These are phyloP conservation scores for Orobanche coerulescens DNA, from an alignment of 257 asterid species.

Conservation along the genomic window DNA sequence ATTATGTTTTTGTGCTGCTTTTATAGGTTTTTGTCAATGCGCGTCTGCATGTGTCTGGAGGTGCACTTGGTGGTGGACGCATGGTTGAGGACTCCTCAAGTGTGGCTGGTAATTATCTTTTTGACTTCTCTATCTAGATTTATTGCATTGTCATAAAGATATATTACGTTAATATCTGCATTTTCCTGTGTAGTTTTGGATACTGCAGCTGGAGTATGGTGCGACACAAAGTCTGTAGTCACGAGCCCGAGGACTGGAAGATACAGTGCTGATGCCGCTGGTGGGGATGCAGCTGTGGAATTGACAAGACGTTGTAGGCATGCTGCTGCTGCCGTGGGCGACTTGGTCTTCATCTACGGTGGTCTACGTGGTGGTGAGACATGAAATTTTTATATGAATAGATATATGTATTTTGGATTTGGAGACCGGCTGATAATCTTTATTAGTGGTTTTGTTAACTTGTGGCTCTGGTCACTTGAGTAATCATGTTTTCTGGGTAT, in stretches of 20 bases:
- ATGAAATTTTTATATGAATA: slow-evolving; percentile 17
- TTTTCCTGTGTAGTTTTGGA: slow-evolving; percentile 65
- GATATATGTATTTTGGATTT: slow-evolving; percentile 6
- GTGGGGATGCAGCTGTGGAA: slow-evolving; percentile 95
- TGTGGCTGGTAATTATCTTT: slow-evolving; percentile 61
- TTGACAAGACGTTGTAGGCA: slow-evolving; percentile 96
- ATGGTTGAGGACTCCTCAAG: slow-evolving; percentile 99
- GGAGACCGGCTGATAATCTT: background rate
- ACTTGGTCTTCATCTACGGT: slow-evolving; percentile 87
- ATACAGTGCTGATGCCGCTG: slow-evolving; percentile 95
- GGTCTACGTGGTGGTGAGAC: slow-evolving; percentile 98
- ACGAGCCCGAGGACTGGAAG: slow-evolving; percentile 88
- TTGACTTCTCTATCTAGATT: background rate
- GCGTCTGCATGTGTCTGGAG: slow-evolving; percentile 98
- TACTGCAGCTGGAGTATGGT: slow-evolving; percentile 99
- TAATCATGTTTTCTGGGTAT: slow-evolving; percentile 7
- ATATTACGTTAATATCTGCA: background rate
- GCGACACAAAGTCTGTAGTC: slow-evolving; percentile 88
- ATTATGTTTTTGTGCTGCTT: background rate
- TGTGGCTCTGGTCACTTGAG: slow-evolving; percentile 2
- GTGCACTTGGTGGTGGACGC: slow-evolving; percentile 99
- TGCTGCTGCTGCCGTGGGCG: slow-evolving; percentile 99
- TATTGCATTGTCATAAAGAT: background rate
- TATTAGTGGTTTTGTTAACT: slow-evolving; percentile 7
- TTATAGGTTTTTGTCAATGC: slow-evolving; percentile 95